Evolutionary conservation across 2,329 filamentous ascomycete genomes (phyloP).

Genomic region (Diaporthe australafricana): DNA sequence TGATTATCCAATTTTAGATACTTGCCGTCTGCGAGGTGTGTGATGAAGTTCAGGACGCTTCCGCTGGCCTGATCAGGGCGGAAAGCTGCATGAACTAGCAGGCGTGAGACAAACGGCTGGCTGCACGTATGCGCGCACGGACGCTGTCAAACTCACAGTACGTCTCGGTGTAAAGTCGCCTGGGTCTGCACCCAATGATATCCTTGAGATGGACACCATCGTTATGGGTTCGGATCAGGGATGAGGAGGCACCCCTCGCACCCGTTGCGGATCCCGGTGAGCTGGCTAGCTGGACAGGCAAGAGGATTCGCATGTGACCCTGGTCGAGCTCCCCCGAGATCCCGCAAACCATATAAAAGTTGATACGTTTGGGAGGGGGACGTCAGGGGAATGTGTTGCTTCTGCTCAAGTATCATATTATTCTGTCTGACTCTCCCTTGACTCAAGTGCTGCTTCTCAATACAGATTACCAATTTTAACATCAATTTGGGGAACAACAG

Average conservation of each 20-base stretch:
- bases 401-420: background rate
- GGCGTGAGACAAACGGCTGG: background rate
- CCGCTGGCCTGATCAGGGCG: background rate
- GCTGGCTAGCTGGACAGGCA: background rate
- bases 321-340: background rate
- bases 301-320: conserved; percentile 5
- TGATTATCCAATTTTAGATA: background rate
- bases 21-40: background rate
- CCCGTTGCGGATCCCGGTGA: conserved; percentile 13
- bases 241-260: background rate
- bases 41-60: background rate
- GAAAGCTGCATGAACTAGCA: conserved; percentile 15
- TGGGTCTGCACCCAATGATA: background rate
- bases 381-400: background rate
- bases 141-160: conserved; percentile 19
- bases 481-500: background rate
- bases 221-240: background rate
- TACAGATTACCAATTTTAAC: background rate
- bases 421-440: background rate
- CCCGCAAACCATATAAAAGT: background rate
- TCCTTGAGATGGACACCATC: background rate
- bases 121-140: background rate
- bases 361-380: background rate
- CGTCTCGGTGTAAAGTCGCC: background rate
- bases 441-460: background rate